These are phyloP conservation scores for Lablab purpureus DNA, from an alignment of 306 rosid species.

Conservation along the genomic window DNA sequence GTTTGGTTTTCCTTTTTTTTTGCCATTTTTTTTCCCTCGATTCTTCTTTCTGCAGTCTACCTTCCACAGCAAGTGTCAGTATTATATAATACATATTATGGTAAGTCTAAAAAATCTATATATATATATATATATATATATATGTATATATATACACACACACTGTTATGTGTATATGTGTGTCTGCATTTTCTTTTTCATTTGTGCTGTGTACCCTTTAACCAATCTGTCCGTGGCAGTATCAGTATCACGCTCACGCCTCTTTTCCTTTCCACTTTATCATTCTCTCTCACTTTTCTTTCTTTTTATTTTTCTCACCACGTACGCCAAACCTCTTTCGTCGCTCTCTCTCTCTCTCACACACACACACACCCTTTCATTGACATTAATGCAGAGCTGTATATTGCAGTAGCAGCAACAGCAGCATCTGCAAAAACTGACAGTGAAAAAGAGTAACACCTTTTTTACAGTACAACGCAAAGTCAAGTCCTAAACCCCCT, in stretches of 20 bases:
- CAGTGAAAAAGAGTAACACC: conserved; percentile 41
- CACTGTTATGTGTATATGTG: no score
- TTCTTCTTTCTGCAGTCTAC: no score
- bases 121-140: no score
- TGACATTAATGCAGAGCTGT: conserved; percentile 26
- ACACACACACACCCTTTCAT: no score
- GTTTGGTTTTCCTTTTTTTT: no score
- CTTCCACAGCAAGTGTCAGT: no score
- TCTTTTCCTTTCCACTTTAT: neutral
- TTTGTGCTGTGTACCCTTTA: conserved; percentile 1
- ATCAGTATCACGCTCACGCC: conserved; percentile 31
- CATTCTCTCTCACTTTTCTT: neutral
- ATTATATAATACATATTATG: no score
- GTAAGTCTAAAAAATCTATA: no score
- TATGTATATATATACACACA: no score
- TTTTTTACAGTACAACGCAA: conserved; percentile 13
- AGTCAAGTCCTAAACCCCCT: neutral
- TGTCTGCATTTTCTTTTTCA: neutral
- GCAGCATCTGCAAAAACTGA: conserved; percentile 45
- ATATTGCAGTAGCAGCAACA: neutral
- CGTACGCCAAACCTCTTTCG: neutral
- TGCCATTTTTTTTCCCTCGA: no score
- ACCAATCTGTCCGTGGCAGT: conserved; percentile 17
- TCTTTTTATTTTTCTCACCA: neutral
- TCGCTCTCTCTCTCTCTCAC: no score